phyloP scores from a whole-genome alignment of 495 filamentous ascomycete genomes.

The Penicillium dipodomyicola region DNA sequence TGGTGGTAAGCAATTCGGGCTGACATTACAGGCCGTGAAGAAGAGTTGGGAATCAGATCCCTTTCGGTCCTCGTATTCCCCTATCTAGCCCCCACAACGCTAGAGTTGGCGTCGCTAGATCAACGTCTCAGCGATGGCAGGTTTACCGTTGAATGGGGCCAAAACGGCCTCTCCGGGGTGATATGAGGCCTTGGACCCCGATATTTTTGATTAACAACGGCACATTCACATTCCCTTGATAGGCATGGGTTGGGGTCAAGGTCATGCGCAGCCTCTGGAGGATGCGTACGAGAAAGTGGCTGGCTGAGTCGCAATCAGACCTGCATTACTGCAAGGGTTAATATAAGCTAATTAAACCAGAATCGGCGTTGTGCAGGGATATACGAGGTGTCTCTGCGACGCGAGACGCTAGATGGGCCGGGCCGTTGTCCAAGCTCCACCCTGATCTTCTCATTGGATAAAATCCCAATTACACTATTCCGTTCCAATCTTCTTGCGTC shows the following conservation, averaged over 20 bases:
- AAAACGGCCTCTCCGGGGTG: neutral
- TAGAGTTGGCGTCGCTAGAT: neutral
- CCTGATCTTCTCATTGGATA: neutral
- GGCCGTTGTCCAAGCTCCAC: neutral
- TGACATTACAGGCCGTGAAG: no score
- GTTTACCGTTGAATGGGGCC: neutral
- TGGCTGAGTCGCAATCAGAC: neutral
- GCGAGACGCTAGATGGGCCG: neutral
- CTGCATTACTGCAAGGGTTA: neutral
- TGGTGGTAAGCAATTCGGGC: no score
- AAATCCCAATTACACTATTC: neutral
- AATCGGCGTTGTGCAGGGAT: neutral
- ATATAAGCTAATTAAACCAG: neutral
- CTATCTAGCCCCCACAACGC: neutral
- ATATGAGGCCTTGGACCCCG: no score
- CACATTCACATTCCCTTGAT: no score
- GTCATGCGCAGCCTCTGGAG: neutral
- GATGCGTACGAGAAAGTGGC: neutral
- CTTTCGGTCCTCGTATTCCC: slow-evolving; percentile 9
- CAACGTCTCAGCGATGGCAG: slow-evolving; percentile 8
- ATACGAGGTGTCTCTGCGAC: neutral
- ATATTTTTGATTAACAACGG: no score
- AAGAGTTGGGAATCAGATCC: no score
- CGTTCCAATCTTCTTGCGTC: neutral
- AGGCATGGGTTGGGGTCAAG: no score